Evolutionary conservation across 2,329 filamentous ascomycete genomes (phyloP).

Genomic region (Cladosporium sp.): DNA sequence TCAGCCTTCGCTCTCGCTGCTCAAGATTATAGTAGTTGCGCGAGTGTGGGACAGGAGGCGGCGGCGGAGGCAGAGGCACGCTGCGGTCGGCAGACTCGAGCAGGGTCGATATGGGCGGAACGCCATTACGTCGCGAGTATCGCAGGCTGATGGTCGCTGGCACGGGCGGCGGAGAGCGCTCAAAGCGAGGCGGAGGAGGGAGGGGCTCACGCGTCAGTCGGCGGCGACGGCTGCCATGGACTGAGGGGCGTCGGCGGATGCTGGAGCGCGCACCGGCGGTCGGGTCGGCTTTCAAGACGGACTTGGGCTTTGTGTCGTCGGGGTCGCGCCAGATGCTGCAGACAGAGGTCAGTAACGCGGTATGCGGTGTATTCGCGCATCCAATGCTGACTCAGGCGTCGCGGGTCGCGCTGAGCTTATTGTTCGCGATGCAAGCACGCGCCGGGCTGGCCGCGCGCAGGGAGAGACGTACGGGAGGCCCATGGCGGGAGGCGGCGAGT

Average conservation of each 20-base stretch:
- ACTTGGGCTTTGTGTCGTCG: slow-evolving; percentile 37
- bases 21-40: slow-evolving; percentile 17
- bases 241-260: slow-evolving; percentile 45
- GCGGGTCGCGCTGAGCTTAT: slow-evolving; percentile 8
- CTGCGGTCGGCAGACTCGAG: slow-evolving; percentile 24
- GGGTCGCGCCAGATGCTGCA: slow-evolving; percentile 51
- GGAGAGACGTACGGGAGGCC: slow-evolving; percentile 42
- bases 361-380: not conserved
- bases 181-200: slow-evolving; percentile 19
- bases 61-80: slow-evolving; percentile 12
- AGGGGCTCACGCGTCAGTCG: slow-evolving; percentile 23
- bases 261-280: slow-evolving; percentile 49
- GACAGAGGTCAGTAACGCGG: not conserved
- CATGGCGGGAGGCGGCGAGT: slow-evolving; percentile 29
- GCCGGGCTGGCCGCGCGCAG: slow-evolving; percentile 12
- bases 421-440: not conserved
- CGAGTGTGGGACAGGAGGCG: slow-evolving; percentile 22
- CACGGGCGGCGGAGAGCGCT: slow-evolving; percentile 20
- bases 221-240: slow-evolving; percentile 26
- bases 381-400: slow-evolving; percentile 5
- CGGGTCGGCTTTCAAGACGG: slow-evolving; percentile 45
- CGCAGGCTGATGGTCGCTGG: slow-evolving; percentile 15
- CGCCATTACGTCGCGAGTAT: slow-evolving; percentile 20
- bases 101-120: slow-evolving; percentile 26
- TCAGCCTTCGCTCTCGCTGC: slow-evolving; percentile 2